phyloP scores from a whole-genome alignment of 164 flowering plant genomes.

The Magnolia kwangsiensis region DNA sequence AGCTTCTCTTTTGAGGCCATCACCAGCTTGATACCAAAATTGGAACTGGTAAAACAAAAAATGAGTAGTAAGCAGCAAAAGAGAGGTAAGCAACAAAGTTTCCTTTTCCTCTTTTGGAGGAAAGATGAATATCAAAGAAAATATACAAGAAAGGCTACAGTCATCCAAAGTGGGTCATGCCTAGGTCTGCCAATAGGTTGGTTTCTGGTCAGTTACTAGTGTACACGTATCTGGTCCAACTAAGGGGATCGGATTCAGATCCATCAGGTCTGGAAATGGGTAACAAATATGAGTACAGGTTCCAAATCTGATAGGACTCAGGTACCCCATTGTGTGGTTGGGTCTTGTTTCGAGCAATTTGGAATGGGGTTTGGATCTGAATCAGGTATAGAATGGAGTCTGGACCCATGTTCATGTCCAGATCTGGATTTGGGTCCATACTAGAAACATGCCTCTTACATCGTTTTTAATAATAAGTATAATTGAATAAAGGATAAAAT shows the following conservation, averaged over 20 bases:
- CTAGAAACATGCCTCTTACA: neutral
- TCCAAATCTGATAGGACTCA: too few species aligned
- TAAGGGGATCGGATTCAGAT: too few species aligned
- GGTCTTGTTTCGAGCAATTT: too few species aligned
- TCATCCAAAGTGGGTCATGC: neutral
- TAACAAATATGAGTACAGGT: too few species aligned
- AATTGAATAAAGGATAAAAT: neutral
- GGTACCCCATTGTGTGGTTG: too few species aligned
- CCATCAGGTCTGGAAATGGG: too few species aligned
- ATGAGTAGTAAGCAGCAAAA: conserved; percentile 7
- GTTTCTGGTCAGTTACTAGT: neutral
- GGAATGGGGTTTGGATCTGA: too few species aligned
- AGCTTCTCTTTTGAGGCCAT: conserved; percentile 46
- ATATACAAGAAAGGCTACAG: neutral
- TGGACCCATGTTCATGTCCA: neutral
- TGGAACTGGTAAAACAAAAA: conserved; percentile 43
- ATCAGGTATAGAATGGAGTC: too few species aligned
- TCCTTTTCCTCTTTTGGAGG: neutral
- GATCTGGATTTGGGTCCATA: neutral
- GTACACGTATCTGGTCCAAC: neutral
- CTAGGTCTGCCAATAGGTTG: neutral
- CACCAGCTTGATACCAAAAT: conserved; percentile 65
- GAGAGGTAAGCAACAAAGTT: neutral
- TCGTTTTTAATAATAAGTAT: too few species aligned
- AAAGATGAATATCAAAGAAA: conserved; percentile 1